Evolutionary conservation across 2,329 filamentous ascomycete genomes (phyloP).

Genomic region (Verticillium nubilum): DNA sequence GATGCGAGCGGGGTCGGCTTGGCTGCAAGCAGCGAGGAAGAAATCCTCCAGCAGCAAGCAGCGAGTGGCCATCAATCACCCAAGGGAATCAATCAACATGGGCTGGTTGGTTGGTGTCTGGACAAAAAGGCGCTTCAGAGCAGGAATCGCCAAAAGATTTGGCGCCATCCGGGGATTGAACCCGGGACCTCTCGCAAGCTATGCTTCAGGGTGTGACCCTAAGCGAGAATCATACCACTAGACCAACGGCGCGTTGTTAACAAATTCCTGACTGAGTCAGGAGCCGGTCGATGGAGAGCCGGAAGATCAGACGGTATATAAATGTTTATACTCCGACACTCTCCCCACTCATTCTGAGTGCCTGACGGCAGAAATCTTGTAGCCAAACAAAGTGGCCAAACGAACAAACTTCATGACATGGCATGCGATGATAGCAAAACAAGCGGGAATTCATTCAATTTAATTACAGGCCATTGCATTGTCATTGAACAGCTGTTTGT

Average conservation of each 20-base stretch:
- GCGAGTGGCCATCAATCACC: too few relatives aligned
- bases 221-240: constrained; percentile 70
- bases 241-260: constrained; percentile 33
- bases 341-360: too few relatives aligned
- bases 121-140: neutral
- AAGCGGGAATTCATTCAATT: neutral
- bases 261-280: constrained; percentile 2
- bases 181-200: constrained; percentile 17
- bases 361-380: too few relatives aligned
- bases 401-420: neutral
- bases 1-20: too few relatives aligned
- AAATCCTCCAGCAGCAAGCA: too few relatives aligned
- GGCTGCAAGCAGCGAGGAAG: too few relatives aligned
- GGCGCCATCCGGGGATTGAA: constrained; percentile 16
- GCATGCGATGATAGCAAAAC: too few relatives aligned
- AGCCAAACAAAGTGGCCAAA: too few relatives aligned
- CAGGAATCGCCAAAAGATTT: neutral
- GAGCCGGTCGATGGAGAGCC: constrained; percentile 1
- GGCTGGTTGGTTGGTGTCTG: neutral
- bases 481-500: too few relatives aligned
- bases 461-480: too few relatives aligned
- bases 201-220: constrained; percentile 37
- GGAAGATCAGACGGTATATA: neutral
- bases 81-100: too few relatives aligned
- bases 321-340: too few relatives aligned